These are phyloP conservation scores for Hydrangea macrophylla DNA, from an alignment of 148 eudicot species.

Conservation along the genomic window DNA sequence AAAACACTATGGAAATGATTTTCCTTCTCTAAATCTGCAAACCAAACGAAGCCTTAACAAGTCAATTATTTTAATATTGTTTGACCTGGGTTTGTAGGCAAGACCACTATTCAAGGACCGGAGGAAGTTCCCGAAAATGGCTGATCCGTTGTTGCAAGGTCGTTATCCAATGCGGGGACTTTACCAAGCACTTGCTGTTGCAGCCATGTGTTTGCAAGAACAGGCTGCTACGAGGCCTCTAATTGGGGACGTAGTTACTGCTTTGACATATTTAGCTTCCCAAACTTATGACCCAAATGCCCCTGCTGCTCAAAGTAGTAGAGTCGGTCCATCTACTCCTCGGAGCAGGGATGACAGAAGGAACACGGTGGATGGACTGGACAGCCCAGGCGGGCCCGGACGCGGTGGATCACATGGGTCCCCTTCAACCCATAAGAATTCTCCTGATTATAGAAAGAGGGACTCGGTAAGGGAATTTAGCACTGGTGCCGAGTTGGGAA, in stretches of 20 bases:
- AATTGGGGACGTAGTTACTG: constrained; percentile 87
- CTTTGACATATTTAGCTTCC: constrained; percentile 73
- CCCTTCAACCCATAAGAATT: constrained; percentile 63
- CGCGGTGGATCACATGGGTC: constrained; percentile 48
- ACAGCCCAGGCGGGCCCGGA: constrained; percentile 42
- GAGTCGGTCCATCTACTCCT: constrained; percentile 51
- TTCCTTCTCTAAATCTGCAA: too few species aligned
- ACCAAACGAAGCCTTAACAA: too few species aligned
- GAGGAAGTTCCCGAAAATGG: constrained; percentile 90
- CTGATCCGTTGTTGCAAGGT: constrained; percentile 78
- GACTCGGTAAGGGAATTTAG: constrained; percentile 44
- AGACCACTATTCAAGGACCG: constrained; percentile 87
- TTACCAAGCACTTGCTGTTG: constrained; percentile 95
- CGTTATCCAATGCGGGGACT: constrained; percentile 84
- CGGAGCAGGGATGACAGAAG: constrained; percentile 57
- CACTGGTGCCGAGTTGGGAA: constrained; percentile 48
- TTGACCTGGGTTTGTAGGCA: constrained; percentile 46
- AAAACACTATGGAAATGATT: too few species aligned
- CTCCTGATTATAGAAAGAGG: constrained; percentile 66
- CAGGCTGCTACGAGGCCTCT: constrained; percentile 90
- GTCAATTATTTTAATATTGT: not conserved
- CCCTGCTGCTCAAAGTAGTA: constrained; percentile 38
- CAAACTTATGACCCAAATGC: constrained; percentile 76
- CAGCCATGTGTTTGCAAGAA: constrained; percentile 94
- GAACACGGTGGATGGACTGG: constrained; percentile 43